Evolutionary conservation across 768 basidiomycete species (phyloP), one percentile per base, ranked within the genome.

Genomic region (Agrocybe praecox): DNA sequence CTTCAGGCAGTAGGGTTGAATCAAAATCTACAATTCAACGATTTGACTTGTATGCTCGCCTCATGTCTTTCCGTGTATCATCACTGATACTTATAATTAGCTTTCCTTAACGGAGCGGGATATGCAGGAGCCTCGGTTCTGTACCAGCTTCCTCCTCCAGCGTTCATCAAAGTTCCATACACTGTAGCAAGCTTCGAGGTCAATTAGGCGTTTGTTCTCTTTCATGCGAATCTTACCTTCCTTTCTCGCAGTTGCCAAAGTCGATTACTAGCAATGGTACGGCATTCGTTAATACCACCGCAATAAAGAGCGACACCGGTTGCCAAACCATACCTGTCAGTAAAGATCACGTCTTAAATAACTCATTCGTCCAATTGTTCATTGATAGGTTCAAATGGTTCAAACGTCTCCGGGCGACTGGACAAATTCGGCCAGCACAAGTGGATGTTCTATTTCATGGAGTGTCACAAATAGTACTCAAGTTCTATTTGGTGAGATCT

Each of bases 51-150:
- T 82, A 50, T 52, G 77, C 62, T 44, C 51, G 32, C 49, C 51
- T 43, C 23, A 17, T 51, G 9, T 23, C 32, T 24, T 24, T 10
- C 40, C 36, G n/a, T 48, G 29, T 24, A 26, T 22, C 60, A 17
- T 12, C 9, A 24, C n/a, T 48, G 26, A 23, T 58, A 11, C n/a
- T n/a, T 46, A 46, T 56, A 18, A 26, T 8, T 58, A 83, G 80
- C 76, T 2, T 85, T 84, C 67, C 65, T 82, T 40, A 76, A 80
- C 36, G 83, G 82, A 8, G 79, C 84, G 8, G 83, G 83, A 12
- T 85, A 77, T 58, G 80, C 84, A 12, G 77, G 80, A 10, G 78
- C 83, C 6, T 72, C 74, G 1, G 76, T 80, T 10, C 62, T 81
- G 21, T 85, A 83, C 60, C 64, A 75, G 52, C 67, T 85, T 4